These are phyloP conservation scores for Dacryopinax primogenitus DNA, from an alignment of 768 basidiomycete genomes.

Conservation along the genomic window DNA sequence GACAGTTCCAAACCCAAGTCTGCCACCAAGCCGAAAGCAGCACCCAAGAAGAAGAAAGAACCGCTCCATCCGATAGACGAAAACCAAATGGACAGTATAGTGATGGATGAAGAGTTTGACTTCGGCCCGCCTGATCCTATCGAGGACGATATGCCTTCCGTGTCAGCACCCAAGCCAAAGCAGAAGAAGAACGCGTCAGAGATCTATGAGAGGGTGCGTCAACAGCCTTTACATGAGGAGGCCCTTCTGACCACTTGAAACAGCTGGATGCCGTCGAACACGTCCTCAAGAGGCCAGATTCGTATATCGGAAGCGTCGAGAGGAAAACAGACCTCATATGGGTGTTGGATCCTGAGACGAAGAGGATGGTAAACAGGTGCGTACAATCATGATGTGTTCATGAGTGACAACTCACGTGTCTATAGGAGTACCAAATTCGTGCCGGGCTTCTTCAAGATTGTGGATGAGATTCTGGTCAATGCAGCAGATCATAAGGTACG, in stretches of 20 bases:
- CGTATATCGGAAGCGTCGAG: constrained; percentile 95
- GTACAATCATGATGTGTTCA: constrained; percentile 26
- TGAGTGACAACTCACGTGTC: too few species aligned
- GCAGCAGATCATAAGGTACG: constrained; percentile 96
- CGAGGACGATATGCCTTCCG: constrained; percentile 20
- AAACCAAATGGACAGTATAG: constrained; percentile 41
- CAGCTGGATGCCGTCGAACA: constrained; percentile 93
- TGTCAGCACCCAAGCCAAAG: constrained; percentile 33
- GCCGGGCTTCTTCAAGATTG: constrained; percentile 98
- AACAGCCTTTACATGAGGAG: neutral
- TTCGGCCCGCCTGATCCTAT: constrained; percentile 30
- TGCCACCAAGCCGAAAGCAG: constrained; percentile 22
- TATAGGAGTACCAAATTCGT: constrained; percentile 56
- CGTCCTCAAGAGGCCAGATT: constrained; percentile 80
- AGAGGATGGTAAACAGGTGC: constrained; percentile 70
- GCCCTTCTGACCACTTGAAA: neutral
- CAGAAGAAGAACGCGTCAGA: constrained; percentile 78
- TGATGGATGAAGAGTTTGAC: constrained; percentile 31
- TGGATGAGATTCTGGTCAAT: constrained; percentile 98
- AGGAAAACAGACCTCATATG: constrained; percentile 78
- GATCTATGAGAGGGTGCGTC: constrained; percentile 70
- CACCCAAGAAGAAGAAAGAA: constrained; percentile 52
- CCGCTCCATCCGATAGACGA: constrained; percentile 47
- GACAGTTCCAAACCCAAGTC: constrained; percentile 38
- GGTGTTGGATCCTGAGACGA: constrained; percentile 76